phyloP scores from a whole-genome alignment of 768 basidiomycete genomes.

The Inosperma sp. region DNA sequence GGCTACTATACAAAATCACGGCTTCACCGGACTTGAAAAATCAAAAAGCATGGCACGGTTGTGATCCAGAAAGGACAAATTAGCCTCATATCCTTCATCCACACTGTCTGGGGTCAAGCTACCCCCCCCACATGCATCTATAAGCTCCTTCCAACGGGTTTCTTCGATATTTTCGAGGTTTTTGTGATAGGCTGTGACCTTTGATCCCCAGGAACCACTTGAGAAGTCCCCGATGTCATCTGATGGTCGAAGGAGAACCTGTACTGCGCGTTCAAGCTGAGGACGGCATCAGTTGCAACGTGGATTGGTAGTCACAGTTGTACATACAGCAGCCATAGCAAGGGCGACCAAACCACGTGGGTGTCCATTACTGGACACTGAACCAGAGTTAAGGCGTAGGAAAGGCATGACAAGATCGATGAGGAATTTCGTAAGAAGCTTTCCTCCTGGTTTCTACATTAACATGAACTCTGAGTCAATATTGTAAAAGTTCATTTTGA shows the following conservation, averaged over 20 bases:
- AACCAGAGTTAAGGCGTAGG: conserved; percentile 7
- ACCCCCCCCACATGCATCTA: neutral
- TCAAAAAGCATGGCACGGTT: conserved; percentile 12
- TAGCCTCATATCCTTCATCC: conserved; percentile 1
- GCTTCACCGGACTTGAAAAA: conserved; percentile 10
- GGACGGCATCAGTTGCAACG: too few relatives aligned
- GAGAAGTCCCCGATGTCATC: conserved; percentile 12
- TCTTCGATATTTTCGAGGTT: conserved; percentile 3
- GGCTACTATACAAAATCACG: neutral
- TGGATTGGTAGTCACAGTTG: neutral
- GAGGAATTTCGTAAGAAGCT: conserved; percentile 14
- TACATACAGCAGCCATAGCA: conserved; percentile 17
- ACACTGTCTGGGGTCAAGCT: neutral
- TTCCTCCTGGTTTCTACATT: conserved; percentile 15
- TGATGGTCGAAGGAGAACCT: conserved; percentile 2
- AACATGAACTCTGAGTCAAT: too few relatives aligned
- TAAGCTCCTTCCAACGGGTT: conserved; percentile 11
- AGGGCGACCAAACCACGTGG: conserved; percentile 15
- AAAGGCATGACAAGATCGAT: conserved; percentile 11
- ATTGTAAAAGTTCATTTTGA: too few relatives aligned
- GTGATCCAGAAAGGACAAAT: conserved; percentile 11
- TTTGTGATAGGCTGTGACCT: conserved; percentile 1
- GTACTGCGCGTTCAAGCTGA: conserved; percentile 19
- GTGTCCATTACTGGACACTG: conserved; percentile 11
- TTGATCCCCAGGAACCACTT: conserved; percentile 10